These are phyloP conservation scores for Neurospora pannonica DNA, from an alignment of 495 filamentous ascomycete species.

Conservation along the genomic window DNA sequence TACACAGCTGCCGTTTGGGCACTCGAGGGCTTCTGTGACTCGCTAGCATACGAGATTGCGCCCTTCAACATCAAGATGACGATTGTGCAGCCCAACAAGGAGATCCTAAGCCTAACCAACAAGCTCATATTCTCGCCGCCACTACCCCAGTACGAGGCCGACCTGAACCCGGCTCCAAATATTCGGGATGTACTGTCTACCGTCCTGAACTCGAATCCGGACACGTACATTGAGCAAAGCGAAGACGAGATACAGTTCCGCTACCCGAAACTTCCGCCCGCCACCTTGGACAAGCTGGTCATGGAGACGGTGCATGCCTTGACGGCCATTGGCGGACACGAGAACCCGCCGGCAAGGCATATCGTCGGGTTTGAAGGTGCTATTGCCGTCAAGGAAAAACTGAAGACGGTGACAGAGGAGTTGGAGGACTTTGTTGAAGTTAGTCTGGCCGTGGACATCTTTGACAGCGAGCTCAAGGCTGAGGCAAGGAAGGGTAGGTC, in stretches of 20 bases:
- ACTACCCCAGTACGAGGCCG: conserved; percentile 60
- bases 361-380: conserved; percentile 91
- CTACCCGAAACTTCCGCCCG: conserved; percentile 58
- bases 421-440: conserved; percentile 91
- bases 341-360: conserved; percentile 89
- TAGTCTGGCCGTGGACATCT: conserved; percentile 75
- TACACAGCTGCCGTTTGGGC: conserved; percentile 92
- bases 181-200: conserved; percentile 72
- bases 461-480: conserved; percentile 39
- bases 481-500: conserved; percentile 33
- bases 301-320: conserved; percentile 88
- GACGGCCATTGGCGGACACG: conserved; percentile 83
- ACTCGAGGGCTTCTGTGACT: conserved; percentile 96
- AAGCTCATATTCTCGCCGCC: conserved; percentile 73
- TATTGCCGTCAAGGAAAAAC: conserved; percentile 83
- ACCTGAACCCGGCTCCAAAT: conserved; percentile 67
- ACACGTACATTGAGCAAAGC: conserved; percentile 37
- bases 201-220: conserved; percentile 50
- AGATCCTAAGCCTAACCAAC: conserved; percentile 77
- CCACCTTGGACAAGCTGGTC: conserved; percentile 59
- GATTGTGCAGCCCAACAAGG: conserved; percentile 79
- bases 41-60: conserved; percentile 90
- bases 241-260: conserved; percentile 53
- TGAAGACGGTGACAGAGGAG: conserved; percentile 94
- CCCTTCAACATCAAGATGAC: conserved; percentile 96